Evolutionary conservation across 2,329 filamentous ascomycete genomes (phyloP), one percentile per base, ranked within the genome.

Genomic region (Exophiala mesophila): DNA sequence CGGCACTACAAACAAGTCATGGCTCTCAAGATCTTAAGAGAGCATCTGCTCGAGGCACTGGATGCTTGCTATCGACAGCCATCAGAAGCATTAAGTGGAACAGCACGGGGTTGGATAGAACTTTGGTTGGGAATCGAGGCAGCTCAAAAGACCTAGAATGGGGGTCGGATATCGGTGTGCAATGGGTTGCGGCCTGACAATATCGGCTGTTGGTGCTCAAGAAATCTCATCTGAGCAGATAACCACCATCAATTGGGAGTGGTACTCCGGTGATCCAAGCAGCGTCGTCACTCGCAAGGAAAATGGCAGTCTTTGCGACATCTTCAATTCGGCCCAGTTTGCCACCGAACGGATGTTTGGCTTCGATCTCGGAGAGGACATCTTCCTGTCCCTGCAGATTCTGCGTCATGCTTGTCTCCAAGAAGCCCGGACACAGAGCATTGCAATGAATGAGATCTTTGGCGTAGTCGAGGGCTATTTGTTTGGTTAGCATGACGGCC

Each of bases 1-100:
- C 76, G 81, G 3, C 85, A 94, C 59, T 97, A 90, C 89, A 94
- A 89, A 66, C 83, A 83, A 0, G 82, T 92, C 74, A 77, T 95
- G 24, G 88, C 84, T n/a, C 69, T 98, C 58, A 96, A 96, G 65
- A 78, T 81, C 4, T 69, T 97, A 39, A 78, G 88, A 16, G 44
- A 49, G 23, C 36, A 39, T 21, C 12, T 56, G 17, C 24, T 23
- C 7, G 26, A 29, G 5, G 39, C 49, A 7, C 30, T 53, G 35
- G 30, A 49, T 10, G 33, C n/a, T 28, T 38, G 24, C 18, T 51
- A 43, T 26, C 30, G 17, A 15, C 31, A 16, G 13, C 44, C 48
- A 1, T 35, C 41, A 10, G 18, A 41, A n/a, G 48, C 30, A 5
- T 16, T 48, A 21, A 32, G 20, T 2, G 45, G 33, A 3, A 16